Conservation (phyloP, 2,329 filamentous ascomycete species). For the Hypoxylon sp. region DNA sequence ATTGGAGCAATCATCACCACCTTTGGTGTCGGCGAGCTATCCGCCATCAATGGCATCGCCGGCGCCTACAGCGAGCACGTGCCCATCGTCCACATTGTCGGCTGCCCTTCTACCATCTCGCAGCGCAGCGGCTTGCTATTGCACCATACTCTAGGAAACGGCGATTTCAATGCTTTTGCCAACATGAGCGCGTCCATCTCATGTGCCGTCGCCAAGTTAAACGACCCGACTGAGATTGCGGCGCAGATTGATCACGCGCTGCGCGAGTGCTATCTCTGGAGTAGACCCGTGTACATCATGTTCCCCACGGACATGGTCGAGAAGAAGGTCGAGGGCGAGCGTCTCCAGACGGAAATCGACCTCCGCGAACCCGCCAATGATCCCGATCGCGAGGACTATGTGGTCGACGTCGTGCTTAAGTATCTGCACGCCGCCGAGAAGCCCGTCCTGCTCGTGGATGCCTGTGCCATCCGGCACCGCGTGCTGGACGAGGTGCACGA, state of each 20-base stretch:
- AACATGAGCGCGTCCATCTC: constrained; percentile 82
- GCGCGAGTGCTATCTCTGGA: constrained; percentile 78
- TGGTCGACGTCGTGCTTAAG: constrained; percentile 82
- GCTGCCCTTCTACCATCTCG: constrained; percentile 62
- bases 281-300: constrained; percentile 85
- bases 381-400: constrained; percentile 79
- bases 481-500: constrained; percentile 79
- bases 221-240: constrained; percentile 77
- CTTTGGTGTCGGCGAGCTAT: constrained; percentile 81
- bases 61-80: constrained; percentile 81
- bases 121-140: constrained; percentile 63
- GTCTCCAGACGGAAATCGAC: constrained; percentile 78
- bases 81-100: constrained; percentile 73
- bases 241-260: constrained; percentile 83
- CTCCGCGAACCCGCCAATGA: constrained; percentile 75
- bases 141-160: constrained; percentile 81
- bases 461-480: constrained; percentile 82
- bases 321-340: constrained; percentile 79
- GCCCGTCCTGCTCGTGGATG: constrained; percentile 85
- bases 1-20: constrained; percentile 79
- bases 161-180: constrained; percentile 85
- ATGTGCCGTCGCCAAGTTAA: constrained; percentile 77
- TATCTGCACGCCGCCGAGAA: constrained; percentile 79
- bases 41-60: constrained; percentile 78
- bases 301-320: constrained; percentile 85